Percentiles rank a stretch among this genome's conserved stretches.
Conservation (phyloP, 2,329 filamentous ascomycete species). For the Phyllosticta citribraziliensis region DNA sequence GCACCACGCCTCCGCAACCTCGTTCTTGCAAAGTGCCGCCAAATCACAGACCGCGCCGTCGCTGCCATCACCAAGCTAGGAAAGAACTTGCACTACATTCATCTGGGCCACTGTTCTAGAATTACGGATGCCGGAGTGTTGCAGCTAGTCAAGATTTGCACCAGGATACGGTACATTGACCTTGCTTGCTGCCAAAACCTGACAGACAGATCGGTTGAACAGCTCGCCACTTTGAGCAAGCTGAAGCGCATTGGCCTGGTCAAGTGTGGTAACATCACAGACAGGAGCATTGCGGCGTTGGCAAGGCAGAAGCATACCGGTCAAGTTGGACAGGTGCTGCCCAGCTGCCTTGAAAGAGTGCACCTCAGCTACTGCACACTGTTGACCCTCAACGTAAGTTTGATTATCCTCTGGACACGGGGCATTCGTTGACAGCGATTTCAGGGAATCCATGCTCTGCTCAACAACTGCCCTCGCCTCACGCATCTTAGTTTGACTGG, state of each 20-base stretch:
- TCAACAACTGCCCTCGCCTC: slow-evolving; percentile 84
- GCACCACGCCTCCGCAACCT: slow-evolving; percentile 86
- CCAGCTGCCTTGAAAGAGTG: slow-evolving; percentile 74
- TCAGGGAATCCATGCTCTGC: slow-evolving; percentile 78
- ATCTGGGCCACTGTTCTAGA: slow-evolving; percentile 83
- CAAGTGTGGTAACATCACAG: slow-evolving; percentile 85
- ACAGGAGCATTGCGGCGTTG: slow-evolving; percentile 76
- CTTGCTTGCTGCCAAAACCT: slow-evolving; percentile 87
- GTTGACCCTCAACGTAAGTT: slow-evolving; percentile 66
- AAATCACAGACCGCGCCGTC: slow-evolving; percentile 84
- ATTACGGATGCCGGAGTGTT: slow-evolving; percentile 87
- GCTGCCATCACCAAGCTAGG: slow-evolving; percentile 78
- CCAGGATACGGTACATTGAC: slow-evolving; percentile 93
- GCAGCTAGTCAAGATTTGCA: slow-evolving; percentile 74
- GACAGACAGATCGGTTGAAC: slow-evolving; percentile 77
- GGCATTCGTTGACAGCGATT: slow-evolving; percentile 21
- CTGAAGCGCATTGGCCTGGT: slow-evolving; percentile 90
- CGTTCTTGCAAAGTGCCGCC: slow-evolving; percentile 86
- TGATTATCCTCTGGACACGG: neutral
- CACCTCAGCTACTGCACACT: slow-evolving; percentile 92
- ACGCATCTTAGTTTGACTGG: slow-evolving; percentile 93
- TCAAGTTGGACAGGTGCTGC: slow-evolving; percentile 46
- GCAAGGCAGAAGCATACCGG: slow-evolving; percentile 53
- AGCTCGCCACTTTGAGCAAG: slow-evolving; percentile 80
- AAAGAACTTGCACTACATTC: slow-evolving; percentile 94